phyloP scores from a whole-genome alignment of 2,329 filamentous ascomycete genomes.

The Dothiorella sarmentorum region DNA sequence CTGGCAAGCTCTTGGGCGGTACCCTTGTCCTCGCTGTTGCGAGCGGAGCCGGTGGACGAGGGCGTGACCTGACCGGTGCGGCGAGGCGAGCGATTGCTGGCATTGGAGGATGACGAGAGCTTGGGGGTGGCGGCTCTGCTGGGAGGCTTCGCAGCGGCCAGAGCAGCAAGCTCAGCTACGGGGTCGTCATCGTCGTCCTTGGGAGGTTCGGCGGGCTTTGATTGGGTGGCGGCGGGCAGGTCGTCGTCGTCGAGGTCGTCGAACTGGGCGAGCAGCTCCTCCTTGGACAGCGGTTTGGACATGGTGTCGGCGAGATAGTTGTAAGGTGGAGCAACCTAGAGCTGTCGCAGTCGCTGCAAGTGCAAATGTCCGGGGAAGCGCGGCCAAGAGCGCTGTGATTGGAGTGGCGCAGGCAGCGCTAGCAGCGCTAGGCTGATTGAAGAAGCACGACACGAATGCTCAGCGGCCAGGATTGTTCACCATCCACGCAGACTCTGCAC shows the following conservation, averaged over 20 bases:
- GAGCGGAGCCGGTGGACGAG: conserved; percentile 38
- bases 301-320: conserved; percentile 22
- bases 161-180: conserved; percentile 80
- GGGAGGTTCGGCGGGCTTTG: conserved; percentile 39
- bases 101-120: conserved; percentile 46
- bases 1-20: conserved; percentile 32
- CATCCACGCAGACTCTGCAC: conserved; percentile 11
- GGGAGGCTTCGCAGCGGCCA: conserved; percentile 61
- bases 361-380: neutral
- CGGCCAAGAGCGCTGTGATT: conserved; percentile 11
- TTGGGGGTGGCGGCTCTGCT: conserved; percentile 78
- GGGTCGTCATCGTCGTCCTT: conserved; percentile 66
- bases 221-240: conserved; percentile 29
- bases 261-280: conserved; percentile 47
- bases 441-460: conserved; percentile 17
- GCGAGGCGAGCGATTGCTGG: conserved; percentile 34
- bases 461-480: conserved; percentile 7
- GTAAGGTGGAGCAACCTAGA: too few relatives aligned
- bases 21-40: conserved; percentile 59
- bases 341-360: neutral
- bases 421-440: neutral
- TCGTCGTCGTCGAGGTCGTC: conserved; percentile 40
- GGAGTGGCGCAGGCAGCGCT: conserved; percentile 3
- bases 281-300: conserved; percentile 40
- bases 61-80: conserved; percentile 34